Evolutionary conservation across 2,329 filamentous ascomycete species (phyloP).

Genomic region (Penicillium sp.): DNA sequence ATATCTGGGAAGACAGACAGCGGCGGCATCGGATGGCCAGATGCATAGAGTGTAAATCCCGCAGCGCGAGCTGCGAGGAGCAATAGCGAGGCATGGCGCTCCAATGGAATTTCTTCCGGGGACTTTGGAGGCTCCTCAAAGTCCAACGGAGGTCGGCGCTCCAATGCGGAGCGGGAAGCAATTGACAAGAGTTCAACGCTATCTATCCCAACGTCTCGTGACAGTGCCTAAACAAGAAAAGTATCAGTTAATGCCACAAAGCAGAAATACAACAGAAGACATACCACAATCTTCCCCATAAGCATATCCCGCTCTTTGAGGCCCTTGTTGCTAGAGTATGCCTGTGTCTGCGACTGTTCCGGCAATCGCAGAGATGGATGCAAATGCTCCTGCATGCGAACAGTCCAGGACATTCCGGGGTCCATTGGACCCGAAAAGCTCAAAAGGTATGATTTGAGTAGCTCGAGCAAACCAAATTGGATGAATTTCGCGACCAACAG

Average conservation of each 20-base stretch:
- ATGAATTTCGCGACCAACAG: constrained; percentile 52
- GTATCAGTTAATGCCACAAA: not conserved
- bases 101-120: constrained; percentile 53
- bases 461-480: constrained; percentile 60
- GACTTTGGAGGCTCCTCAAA: constrained; percentile 54
- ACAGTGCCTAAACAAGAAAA: constrained; percentile 41
- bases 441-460: constrained; percentile 58
- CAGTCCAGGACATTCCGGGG: constrained; percentile 43
- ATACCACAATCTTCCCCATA: constrained; percentile 53
- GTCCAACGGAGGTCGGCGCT: constrained; percentile 42
- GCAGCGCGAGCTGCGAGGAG: constrained; percentile 52
- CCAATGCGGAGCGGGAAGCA: constrained; percentile 38
- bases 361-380: constrained; percentile 52
- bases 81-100: constrained; percentile 52
- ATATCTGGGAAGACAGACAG: constrained; percentile 53
- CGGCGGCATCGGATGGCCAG: constrained; percentile 33
- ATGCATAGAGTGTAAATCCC: constrained; percentile 47
- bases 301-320: constrained; percentile 53
- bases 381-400: constrained; percentile 55
- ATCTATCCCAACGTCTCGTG: constrained; percentile 51
- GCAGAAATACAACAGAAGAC: constrained; percentile 7
- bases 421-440: constrained; percentile 34
- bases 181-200: constrained; percentile 47
- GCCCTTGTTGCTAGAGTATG: constrained; percentile 48
- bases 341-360: constrained; percentile 48